Base-by-base conservation (phyloP, 805 yeast species). In the Zygoascus tannicola region DNA sequence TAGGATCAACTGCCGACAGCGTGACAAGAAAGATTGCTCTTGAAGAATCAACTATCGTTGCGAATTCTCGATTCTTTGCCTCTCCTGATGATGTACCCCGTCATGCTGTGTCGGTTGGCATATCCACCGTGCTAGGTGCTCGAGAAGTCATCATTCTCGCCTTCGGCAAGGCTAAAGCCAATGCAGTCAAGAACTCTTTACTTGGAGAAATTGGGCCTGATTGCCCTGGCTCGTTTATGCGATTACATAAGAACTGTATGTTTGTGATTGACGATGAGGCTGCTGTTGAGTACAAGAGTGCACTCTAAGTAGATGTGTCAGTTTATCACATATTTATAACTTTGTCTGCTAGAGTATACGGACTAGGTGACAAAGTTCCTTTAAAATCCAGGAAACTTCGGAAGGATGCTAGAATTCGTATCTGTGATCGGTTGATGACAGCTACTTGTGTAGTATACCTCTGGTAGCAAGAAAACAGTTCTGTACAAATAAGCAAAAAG, bases 91-190 rank as follows among this genome's bases (percentile, higher is more conserved):
- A 70, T 48, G 80, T 76, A 38, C 81, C 81, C 4, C 65, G 61
- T 33, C 58, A 51, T 34, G 81, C 80, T 0, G 60, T 76, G 19
- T 66, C 72, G 22, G 80, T 76, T 21, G 81, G 81, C 12, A 74
- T 76, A 41, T 68, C 80, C 16, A 76, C 81, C 15, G 69, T 76
- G 35, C 61, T 76, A 48, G 74, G 69, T 53, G 73, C 80, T 2
- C 66, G 72, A 40, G 80, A 75, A 53, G 60, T 76, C 14, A 66
- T 69, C 21, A 66, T 75, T 38, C 64, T 76, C 26, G 80, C 74
- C 0, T 66, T 75, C 54, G 81, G 81, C 19, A 55, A 56, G 16
- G 54, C 52, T 43, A 76, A 76, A 58, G 56, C 59, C 38, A 62
- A 57, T 45, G 80, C 80, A 18, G 67, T 76, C 44, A 61, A 64